Base-by-base conservation (phyloP, 106 monocot genomes). In the Cymbidium sinense region DNA sequence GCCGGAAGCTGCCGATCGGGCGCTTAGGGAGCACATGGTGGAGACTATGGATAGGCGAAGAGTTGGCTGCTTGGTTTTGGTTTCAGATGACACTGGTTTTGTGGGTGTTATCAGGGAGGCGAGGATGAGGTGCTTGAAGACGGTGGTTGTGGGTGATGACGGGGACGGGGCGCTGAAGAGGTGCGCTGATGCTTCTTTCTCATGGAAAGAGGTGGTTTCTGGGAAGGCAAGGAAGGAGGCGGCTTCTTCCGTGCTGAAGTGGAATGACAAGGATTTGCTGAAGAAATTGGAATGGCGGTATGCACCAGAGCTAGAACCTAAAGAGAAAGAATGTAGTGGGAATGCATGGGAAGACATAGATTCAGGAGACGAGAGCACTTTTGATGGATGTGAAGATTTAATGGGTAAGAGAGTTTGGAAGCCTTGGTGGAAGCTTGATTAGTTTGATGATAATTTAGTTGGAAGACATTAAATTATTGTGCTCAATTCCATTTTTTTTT, bases 251-350 rank as follows among this genome's bases (percentile, higher is more conserved):
- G 77, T 87, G 11, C 70, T 81, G 43, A 82, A 73, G 78, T 93
- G 90, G 95, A 90, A 78, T 62, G 93, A 93, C 34, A 74, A 77
- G 74, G 90, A 85, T 18, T 34, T 93, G 28, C 64, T 95, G 55
- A 87, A 81, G 74, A 82, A 74, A 50, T 73, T 95, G 79, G 93
- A 95, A 73, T 95, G 95, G 93, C 88, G 55, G 29, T 84, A 86
- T 77, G 34, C 33, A 34, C 67, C 61, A 18, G 71, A 77, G 34
- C 21, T 21, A 21, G 37, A 37, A 9, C 20, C 6, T 21, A 72
- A 72, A 23, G 77, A 44, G 20, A 52, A 44, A 2, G 29, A 77
- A 17, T 55, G 44, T 6, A 43, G 72, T 13, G 77, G 51, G 73
- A 50, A 25, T 1, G 84, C 75, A n/a, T 77, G 21, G 18, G 77